Conservation (phyloP, 305 asterid genomes). For the Fraxinus ornus region DNA sequence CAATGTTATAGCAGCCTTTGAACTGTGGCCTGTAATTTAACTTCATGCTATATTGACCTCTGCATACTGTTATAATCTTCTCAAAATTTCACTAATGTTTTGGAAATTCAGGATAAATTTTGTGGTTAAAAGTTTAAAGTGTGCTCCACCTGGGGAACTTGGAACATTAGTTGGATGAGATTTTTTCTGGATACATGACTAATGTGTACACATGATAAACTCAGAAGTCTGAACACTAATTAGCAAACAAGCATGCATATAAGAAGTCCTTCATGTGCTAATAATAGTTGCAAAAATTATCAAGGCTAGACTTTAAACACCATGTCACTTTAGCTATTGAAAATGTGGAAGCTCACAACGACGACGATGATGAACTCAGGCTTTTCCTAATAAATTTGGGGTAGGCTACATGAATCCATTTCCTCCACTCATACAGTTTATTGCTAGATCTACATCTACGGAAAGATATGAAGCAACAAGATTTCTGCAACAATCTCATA, state of each 20-base stretch:
- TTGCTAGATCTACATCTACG: background rate
- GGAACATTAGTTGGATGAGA: background rate
- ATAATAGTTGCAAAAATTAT: background rate
- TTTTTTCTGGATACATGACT: background rate
- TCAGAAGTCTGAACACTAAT: background rate
- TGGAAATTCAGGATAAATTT: background rate
- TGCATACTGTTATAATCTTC: background rate
- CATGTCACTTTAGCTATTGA: background rate
- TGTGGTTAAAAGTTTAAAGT: background rate
- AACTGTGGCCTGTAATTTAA: background rate
- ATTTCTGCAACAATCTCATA: background rate
- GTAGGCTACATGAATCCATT: background rate
- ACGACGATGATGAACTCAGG: background rate
- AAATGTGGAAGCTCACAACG: background rate
- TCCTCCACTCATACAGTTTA: background rate
- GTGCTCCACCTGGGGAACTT: background rate
- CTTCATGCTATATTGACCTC: conserved; percentile 4
- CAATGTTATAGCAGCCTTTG: background rate
- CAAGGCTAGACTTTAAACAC: background rate
- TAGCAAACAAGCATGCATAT: background rate
- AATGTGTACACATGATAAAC: background rate
- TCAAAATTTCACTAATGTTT: background rate
- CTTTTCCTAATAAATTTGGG: background rate
- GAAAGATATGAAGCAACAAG: background rate
- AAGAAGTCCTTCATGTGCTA: background rate